These are phyloP conservation scores for Pichia phayaonensis DNA, from an alignment of 805 yeast species.

Conservation along the genomic window DNA sequence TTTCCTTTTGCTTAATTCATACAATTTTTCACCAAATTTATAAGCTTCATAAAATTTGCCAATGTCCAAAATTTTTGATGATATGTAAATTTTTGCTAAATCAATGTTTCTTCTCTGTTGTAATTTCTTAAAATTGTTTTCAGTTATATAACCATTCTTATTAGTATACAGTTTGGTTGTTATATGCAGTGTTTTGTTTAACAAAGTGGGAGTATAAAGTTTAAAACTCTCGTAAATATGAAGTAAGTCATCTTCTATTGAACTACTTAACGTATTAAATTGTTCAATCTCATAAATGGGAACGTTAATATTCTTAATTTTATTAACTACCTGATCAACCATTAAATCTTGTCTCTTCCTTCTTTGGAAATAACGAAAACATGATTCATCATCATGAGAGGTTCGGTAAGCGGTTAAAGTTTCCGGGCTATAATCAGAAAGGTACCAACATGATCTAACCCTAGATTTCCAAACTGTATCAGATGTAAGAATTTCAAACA, in stretches of 20 bases:
- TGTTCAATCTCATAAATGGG: background rate
- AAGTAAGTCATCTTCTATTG: background rate
- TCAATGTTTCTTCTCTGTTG: slow-evolving; percentile 10
- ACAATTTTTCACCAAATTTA: background rate
- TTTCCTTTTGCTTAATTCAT: background rate
- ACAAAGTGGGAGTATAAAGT: slow-evolving; percentile 15
- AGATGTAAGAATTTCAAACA: slow-evolving; percentile 6
- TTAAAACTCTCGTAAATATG: slow-evolving; percentile 1
- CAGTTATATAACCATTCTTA: background rate
- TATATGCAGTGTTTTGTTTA: slow-evolving; percentile 16
- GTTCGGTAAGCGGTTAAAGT: background rate
- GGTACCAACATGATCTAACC: slow-evolving; percentile 2
- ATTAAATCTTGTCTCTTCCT: slow-evolving; percentile 2
- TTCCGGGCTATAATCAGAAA: slow-evolving; percentile 1
- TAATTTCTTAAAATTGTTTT: background rate
- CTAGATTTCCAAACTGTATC: slow-evolving; percentile 18
- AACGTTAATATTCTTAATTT: background rate
- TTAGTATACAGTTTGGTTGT: background rate
- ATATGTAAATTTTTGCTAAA: slow-evolving; percentile 12
- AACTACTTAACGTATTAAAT: background rate
- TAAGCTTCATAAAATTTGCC: background rate
- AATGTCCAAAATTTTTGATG: slow-evolving; percentile 16
- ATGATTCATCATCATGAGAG: background rate
- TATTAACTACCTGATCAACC: background rate
- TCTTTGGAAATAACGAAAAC: slow-evolving; percentile 1